Conservation (phyloP, 1,284 basidiomycete genomes). For the Chalciporus sp. region DNA sequence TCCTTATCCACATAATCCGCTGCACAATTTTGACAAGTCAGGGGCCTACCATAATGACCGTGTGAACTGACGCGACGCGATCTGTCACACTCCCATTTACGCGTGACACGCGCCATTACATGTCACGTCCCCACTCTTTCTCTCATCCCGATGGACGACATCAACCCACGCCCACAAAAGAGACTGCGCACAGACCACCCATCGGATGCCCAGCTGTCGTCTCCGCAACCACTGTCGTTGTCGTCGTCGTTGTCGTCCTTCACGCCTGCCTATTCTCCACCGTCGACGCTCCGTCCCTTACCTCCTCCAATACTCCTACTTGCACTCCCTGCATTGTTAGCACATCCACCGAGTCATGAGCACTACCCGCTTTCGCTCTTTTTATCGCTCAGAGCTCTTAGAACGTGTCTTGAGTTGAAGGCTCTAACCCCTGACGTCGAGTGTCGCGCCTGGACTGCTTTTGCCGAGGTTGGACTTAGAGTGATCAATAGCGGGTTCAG, state of each 20-base stretch:
- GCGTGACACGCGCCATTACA: slow-evolving; percentile 25
- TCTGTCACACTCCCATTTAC: slow-evolving; percentile 30
- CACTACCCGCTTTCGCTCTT: slow-evolving; percentile 54
- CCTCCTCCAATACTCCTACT: slow-evolving; percentile 57
- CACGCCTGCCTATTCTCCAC: not conserved
- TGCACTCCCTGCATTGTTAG: slow-evolving; percentile 57
- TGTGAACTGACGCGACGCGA: slow-evolving; percentile 20
- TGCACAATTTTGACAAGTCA: too few relatives aligned
- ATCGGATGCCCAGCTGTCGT: not conserved
- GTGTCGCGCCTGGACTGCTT: slow-evolving; percentile 65
- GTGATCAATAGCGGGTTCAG: slow-evolving; percentile 50
- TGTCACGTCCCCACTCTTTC: slow-evolving; percentile 21
- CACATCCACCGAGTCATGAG: slow-evolving; percentile 62
- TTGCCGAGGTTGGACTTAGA: slow-evolving; percentile 67
- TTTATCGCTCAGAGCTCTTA: slow-evolving; percentile 56
- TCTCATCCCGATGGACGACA: slow-evolving; percentile 23
- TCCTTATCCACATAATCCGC: too few relatives aligned
- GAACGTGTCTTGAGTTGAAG: slow-evolving; percentile 51
- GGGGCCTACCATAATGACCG: not conserved
- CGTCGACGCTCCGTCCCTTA: slow-evolving; percentile 34
- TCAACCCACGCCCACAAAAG: slow-evolving; percentile 30
- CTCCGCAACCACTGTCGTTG: not conserved
- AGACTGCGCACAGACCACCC: slow-evolving; percentile 22
- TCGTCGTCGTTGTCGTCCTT: not conserved
- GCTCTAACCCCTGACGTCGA: slow-evolving; percentile 61